Evolutionary conservation across 805 yeast species (phyloP), one percentile per base, ranked within the genome.

Genomic region (Pichia nakasei): DNA sequence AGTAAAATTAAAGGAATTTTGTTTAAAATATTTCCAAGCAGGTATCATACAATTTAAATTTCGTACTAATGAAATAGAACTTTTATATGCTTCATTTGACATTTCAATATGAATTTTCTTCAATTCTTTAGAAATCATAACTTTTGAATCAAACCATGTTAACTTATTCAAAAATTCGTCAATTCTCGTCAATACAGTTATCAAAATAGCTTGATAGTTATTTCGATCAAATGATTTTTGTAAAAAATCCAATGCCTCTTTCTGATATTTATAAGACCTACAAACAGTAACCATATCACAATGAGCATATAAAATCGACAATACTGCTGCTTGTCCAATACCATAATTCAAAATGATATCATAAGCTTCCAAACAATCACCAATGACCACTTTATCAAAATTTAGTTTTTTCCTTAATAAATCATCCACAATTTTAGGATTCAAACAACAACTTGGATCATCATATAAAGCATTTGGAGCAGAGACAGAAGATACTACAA

Each of bases 281-380:
- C 83, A 78, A 19, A 78, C 79, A 68, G 78, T 67, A 11, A 78
- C 75, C 50, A 78, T 63, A 56, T 78, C 83, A 59, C 83, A 78
- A 5, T 82, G 78, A 4, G 83, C 84, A 42, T 69, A 68, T 8
- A 53, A 36, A 17, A 77, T 61, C 1, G 82, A 79, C 53, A 76
- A 63, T 7, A 75, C 70, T 1, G 78, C 80, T 9, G 83, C 84
- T 56, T 78, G 84, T 15, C 80, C 76, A 33, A 78, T 63, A 3
- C 84, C 84, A 39, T 76, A 71, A 13, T 76, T 73, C 41, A 74
- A 77, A 54, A 75, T 74, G 21, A 78, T 60, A 1, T 81, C 75
- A 44, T 77, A 82, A 75, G 78, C 67, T 55, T 78, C 83, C 38
- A 78, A 60, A 51, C 83, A 78, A 52, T 78, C 84, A 44, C 76